phyloP scores from a whole-genome alignment of 371 early-diverging fungal species.

The Mucor racemosus region DNA sequence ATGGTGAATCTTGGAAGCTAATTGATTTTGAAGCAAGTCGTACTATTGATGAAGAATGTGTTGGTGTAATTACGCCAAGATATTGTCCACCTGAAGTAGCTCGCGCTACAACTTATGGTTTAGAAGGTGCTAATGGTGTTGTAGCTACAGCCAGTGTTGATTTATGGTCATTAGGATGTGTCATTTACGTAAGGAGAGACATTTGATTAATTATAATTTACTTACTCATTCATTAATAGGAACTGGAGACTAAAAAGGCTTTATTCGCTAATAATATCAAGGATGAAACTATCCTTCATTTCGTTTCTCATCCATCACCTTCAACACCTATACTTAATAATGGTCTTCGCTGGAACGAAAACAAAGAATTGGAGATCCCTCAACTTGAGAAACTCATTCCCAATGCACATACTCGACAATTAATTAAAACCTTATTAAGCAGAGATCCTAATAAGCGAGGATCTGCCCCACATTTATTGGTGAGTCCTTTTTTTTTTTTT shows the following conservation, averaged over 20 bases:
- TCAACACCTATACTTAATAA: slow-evolving; percentile 54
- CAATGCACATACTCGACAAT: slow-evolving; percentile 36
- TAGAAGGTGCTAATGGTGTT: slow-evolving; percentile 55
- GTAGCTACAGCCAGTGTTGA: slow-evolving; percentile 55
- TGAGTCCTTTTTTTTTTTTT: slow-evolving; percentile 14
- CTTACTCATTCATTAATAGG: slow-evolving; percentile 20
- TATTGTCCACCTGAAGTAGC: slow-evolving; percentile 55
- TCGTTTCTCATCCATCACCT: slow-evolving; percentile 54
- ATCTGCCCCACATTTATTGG: slow-evolving; percentile 43
- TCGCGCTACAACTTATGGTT: slow-evolving; percentile 52
- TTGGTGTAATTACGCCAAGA: slow-evolving; percentile 31
- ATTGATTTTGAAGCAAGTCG: slow-evolving; percentile 57
- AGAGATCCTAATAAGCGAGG: slow-evolving; percentile 49
- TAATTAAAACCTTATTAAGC: slow-evolving; percentile 43
- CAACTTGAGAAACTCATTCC: slow-evolving; percentile 44
- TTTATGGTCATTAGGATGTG: slow-evolving; percentile 55
- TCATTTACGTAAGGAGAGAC: slow-evolving; percentile 38
- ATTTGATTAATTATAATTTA: neutral
- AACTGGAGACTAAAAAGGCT: slow-evolving; percentile 50
- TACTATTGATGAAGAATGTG: slow-evolving; percentile 42
- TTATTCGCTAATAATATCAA: slow-evolving; percentile 48
- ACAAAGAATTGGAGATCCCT: slow-evolving; percentile 54
- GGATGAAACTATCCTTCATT: slow-evolving; percentile 55
- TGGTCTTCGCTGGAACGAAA: slow-evolving; percentile 52
- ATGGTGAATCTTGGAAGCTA: slow-evolving; percentile 38